Evolutionary conservation across 768 basidiomycete species (phyloP), one percentile per base, ranked within the genome.

Genomic region (Amanita rubescens): DNA sequence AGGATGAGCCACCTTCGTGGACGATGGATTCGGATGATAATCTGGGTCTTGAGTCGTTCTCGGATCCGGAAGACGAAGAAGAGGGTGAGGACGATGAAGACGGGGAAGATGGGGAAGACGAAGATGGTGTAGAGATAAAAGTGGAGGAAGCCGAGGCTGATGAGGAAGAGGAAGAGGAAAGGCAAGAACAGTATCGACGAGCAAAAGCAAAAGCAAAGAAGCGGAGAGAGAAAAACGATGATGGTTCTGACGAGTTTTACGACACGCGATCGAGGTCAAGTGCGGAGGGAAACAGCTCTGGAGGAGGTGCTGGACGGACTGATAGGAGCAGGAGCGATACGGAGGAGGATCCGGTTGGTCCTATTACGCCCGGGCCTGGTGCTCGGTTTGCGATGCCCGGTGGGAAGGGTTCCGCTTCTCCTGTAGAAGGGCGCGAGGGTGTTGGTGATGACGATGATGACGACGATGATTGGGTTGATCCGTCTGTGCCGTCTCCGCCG

Each of bases 1-100:
- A 90, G 57, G 87, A 94, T 37, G 90, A 93, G 58, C 90, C 87
- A 1, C 92, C 93, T 1, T 77, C 76, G 4, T 96, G 93, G 92
- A 77, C 82, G 6, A 78, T 74, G 0, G 86, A 87, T 62, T 81
- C 77, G 9, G 90, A 90, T 54, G 87, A 86, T 57, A 77, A 78
- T 54, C 82, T 88, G 71, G 90, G 85, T 0, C 68, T 94, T 19
- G 87, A 91, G 62, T 89, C 86, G 4, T 82, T 95, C 20, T 93
- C 90, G 8, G 92, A 88, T 53, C 81, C 83, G 27, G 80, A 87
- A 57, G 85, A 85, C 1, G 60, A 55, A 8, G 63, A 63, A 3
- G 66, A 64, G 0, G 38, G 24, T 20, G 44, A 30, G 2, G 52
- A 44, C 15, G 56, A 59, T 11, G 50, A 46, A 12, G 67, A 54